These are phyloP conservation scores for Lecanicillium sp. DNA, from an alignment of 2,329 filamentous ascomycete genomes.

Conservation along the genomic window DNA sequence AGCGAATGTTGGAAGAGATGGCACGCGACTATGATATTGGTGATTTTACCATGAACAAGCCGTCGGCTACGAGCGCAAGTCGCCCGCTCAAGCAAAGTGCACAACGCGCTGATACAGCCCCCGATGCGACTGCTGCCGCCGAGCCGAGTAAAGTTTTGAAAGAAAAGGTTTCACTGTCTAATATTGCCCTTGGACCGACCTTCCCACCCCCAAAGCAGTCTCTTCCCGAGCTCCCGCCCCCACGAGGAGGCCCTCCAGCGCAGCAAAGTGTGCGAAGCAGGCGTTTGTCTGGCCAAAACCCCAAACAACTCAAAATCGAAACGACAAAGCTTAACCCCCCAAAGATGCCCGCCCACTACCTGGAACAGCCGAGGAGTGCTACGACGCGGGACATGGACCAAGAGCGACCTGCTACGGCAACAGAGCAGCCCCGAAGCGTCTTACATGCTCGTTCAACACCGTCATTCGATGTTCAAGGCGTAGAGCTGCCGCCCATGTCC, in stretches of 20 bases:
- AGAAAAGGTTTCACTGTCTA: slow-evolving; percentile 38
- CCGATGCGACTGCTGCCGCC: slow-evolving; percentile 32
- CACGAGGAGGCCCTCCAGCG: slow-evolving; percentile 21
- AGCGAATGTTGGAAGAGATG: slow-evolving; percentile 79
- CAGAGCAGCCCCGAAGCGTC: neutral
- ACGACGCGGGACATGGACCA: slow-evolving; percentile 1
- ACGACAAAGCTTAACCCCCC: slow-evolving; percentile 39
- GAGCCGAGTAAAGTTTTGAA: slow-evolving; percentile 58
- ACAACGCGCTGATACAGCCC: slow-evolving; percentile 47
- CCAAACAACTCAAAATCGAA: slow-evolving; percentile 83
- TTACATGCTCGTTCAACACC: slow-evolving; percentile 4
- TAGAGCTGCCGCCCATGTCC: slow-evolving; percentile 15
- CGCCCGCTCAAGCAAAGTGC: slow-evolving; percentile 66
- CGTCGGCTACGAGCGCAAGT: slow-evolving; percentile 31
- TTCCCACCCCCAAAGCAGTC: slow-evolving; percentile 43
- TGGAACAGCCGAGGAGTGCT: slow-evolving; percentile 1
- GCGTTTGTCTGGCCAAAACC: slow-evolving; percentile 71
- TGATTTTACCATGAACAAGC: slow-evolving; percentile 62
- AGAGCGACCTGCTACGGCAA: slow-evolving; percentile 1
- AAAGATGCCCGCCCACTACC: slow-evolving; percentile 9
- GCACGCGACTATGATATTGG: slow-evolving; percentile 75
- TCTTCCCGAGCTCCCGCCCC: slow-evolving; percentile 35
- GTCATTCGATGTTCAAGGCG: slow-evolving; percentile 1
- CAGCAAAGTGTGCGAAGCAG: slow-evolving; percentile 60
- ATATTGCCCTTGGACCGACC: slow-evolving; percentile 16